phyloP scores from a whole-genome alignment of 352 stramenopile species.

The Pythium angustatum region DNA sequence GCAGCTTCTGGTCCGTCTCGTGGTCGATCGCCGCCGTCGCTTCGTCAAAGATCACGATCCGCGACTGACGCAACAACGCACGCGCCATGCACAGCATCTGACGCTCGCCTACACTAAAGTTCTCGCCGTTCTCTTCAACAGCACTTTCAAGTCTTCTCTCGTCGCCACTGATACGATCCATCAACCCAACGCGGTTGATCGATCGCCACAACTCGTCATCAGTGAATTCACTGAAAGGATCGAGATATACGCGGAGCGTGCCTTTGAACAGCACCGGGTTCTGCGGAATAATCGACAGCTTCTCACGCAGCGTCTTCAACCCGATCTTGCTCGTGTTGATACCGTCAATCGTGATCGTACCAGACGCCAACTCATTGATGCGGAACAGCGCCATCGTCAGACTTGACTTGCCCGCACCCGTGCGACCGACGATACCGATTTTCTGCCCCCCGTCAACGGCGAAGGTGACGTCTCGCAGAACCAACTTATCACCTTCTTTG shows the following conservation, averaged over 20 bases:
- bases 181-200: slow-evolving; percentile 64
- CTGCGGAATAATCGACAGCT: slow-evolving; percentile 57
- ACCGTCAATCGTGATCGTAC: slow-evolving; percentile 41
- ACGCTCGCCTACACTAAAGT: slow-evolving; percentile 90
- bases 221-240: slow-evolving; percentile 76
- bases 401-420: slow-evolving; percentile 84
- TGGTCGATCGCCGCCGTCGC: slow-evolving; percentile 68
- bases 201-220: slow-evolving; percentile 72
- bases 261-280: slow-evolving; percentile 91
- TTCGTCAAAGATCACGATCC: slow-evolving; percentile 94
- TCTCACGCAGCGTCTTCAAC: slow-evolving; percentile 23
- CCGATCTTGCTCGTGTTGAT: slow-evolving; percentile 34
- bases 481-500: slow-evolving; percentile 34
- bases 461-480: slow-evolving; percentile 55
- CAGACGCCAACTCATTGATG: slow-evolving; percentile 89
- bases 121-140: slow-evolving; percentile 78
- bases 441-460: slow-evolving; percentile 43
- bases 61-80: slow-evolving; percentile 77
- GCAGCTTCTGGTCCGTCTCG: slow-evolving; percentile 60
- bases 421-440: slow-evolving; percentile 88
- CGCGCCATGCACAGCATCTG: slow-evolving; percentile 92
- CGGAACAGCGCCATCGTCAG: slow-evolving; percentile 92
- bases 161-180: slow-evolving; percentile 20
- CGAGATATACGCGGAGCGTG: slow-evolving; percentile 76
- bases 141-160: slow-evolving; percentile 10